Evolutionary conservation across 345 rosid genomes (phyloP).

Genomic region (Adansonia digitata): DNA sequence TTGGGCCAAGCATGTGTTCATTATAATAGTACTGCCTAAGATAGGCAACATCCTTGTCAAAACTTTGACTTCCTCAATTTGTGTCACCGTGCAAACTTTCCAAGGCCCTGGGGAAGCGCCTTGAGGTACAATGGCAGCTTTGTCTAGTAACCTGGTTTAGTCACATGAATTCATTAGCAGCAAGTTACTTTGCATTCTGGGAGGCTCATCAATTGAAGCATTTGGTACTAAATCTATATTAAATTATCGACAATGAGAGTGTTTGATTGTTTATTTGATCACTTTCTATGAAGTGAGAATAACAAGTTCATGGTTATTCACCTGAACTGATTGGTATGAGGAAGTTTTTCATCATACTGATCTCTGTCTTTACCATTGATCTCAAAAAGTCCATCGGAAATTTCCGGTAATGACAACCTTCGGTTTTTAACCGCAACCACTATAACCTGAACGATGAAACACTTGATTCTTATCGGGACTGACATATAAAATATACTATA

Average conservation of each 20-base stretch:
- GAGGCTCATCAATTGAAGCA: too few species aligned
- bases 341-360: conserved; percentile 26
- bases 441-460: conserved; percentile 31
- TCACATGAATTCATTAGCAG: background rate
- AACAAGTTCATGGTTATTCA: background rate
- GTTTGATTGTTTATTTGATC: background rate
- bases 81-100: conserved; percentile 59
- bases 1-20: conserved; percentile 45
- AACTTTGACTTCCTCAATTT: conserved; percentile 42
- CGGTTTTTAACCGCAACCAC: conserved; percentile 44
- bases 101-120: conserved; percentile 32
- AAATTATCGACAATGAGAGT: background rate
- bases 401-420: conserved; percentile 38
- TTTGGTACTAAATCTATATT: background rate
- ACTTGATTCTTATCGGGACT: background rate
- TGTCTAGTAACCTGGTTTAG: conserved; percentile 42
- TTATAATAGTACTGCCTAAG: conserved; percentile 38
- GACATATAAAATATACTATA: background rate
- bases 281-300: background rate
- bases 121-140: conserved; percentile 42
- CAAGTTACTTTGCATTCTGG: background rate
- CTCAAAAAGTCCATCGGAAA: conserved; percentile 39
- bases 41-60: conserved; percentile 43
- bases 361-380: conserved; percentile 28
- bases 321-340: conserved; percentile 2